Percentiles rank a stretch among this genome's conserved stretches.
Conservation (phyloP, 2,329 filamentous ascomycete genomes). For the Xylaria sp. region DNA sequence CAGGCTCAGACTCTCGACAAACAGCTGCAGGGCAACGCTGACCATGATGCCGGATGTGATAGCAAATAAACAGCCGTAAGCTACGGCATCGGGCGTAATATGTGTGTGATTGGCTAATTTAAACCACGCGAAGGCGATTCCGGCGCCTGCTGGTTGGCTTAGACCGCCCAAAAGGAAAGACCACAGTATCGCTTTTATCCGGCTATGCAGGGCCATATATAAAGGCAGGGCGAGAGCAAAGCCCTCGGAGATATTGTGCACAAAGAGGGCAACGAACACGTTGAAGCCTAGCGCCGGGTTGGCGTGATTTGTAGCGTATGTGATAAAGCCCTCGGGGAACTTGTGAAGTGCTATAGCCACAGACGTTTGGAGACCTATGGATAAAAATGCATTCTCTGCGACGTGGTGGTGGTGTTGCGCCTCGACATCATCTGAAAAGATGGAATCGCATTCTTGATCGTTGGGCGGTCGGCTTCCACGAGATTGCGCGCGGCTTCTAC, state of each 20-base stretch:
- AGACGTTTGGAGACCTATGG: conserved; percentile 93
- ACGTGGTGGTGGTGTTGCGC: conserved; percentile 89
- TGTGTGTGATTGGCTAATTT: conserved; percentile 64
- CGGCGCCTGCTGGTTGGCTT: conserved; percentile 86
- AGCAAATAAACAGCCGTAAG: conserved; percentile 84
- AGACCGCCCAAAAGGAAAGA: conserved; percentile 82
- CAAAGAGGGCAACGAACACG: conserved; percentile 93
- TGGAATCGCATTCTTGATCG: conserved; percentile 34
- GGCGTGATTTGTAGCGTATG: conserved; percentile 95
- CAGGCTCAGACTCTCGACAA: conserved; percentile 82
- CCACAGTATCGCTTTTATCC: conserved; percentile 82
- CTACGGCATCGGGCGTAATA: conserved; percentile 57
- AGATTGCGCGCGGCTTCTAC: conserved; percentile 38
- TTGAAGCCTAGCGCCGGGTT: conserved; percentile 87
- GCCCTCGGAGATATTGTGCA: conserved; percentile 97
- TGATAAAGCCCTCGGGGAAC: conserved; percentile 85
- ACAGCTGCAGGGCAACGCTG: conserved; percentile 86
- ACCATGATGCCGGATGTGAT: conserved; percentile 94
- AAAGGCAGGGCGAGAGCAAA: conserved; percentile 92
- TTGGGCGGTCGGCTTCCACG: conserved; percentile 38
- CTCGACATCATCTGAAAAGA: conserved; percentile 50
- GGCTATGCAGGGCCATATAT: conserved; percentile 85
- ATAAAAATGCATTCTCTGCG: conserved; percentile 88
- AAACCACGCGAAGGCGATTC: conserved; percentile 85
- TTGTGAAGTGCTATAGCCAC: conserved; percentile 96